Conservation (phyloP, 345 rosid genomes). For the Eucalyptus albens region DNA sequence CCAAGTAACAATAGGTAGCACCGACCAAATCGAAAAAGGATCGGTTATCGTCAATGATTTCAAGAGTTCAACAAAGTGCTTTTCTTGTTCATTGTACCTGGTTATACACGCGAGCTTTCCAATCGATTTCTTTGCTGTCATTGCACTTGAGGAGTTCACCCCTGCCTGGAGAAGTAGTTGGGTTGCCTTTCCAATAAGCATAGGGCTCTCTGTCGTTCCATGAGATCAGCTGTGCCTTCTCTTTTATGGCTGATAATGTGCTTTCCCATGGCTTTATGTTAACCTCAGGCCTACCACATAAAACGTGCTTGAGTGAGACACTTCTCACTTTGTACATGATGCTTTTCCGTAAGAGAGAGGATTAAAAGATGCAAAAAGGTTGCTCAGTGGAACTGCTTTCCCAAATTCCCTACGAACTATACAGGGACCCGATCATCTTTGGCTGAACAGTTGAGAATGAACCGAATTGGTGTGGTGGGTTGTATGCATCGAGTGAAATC, state of each 20-base stretch:
- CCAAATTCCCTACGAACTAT: not conserved
- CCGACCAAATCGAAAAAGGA: not conserved
- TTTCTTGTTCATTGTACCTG: slow-evolving; percentile 10
- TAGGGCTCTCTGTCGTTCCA: slow-evolving; percentile 55
- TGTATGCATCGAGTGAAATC: not conserved
- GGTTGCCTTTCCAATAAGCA: slow-evolving; percentile 68
- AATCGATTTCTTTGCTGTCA: slow-evolving; percentile 10
- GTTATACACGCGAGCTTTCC: slow-evolving; percentile 15
- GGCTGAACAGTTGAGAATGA: not conserved
- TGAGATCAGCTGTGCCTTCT: slow-evolving; percentile 16
- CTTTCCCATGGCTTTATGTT: slow-evolving; percentile 51
- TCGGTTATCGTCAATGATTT: not conserved
- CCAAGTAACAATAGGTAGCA: not conserved
- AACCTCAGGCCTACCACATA: slow-evolving; percentile 35
- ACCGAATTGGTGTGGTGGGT: not conserved
- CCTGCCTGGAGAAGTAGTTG: slow-evolving; percentile 12
- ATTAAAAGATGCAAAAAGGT: not conserved
- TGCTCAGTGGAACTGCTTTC: not conserved
- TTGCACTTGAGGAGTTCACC: slow-evolving; percentile 37
- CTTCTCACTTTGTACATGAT: not conserved
- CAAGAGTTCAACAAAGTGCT: not conserved
- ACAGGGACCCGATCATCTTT: not conserved
- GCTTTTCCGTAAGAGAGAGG: not conserved
- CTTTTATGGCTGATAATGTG: slow-evolving; percentile 15
- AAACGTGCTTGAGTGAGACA: not conserved